These are phyloP conservation scores for Lecanoromycetidae sp. DNA, from an alignment of 2,329 filamentous ascomycete species.

Conservation along the genomic window DNA sequence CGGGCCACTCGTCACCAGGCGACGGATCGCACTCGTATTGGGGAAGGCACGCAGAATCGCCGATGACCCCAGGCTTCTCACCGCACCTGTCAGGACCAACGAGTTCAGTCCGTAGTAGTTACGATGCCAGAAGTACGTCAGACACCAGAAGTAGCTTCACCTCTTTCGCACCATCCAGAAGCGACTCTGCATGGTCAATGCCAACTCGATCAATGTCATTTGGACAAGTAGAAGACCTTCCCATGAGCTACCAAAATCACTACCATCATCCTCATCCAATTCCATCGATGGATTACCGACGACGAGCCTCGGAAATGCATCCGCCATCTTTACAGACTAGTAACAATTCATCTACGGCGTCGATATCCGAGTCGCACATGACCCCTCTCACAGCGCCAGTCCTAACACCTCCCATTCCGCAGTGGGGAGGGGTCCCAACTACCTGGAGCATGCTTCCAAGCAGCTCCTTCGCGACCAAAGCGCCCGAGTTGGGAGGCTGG, in stretches of 20 bases:
- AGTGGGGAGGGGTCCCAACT: constrained; percentile 10
- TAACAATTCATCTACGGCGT: constrained; percentile 15
- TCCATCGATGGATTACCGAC: constrained; percentile 11
- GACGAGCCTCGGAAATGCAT: constrained; percentile 16
- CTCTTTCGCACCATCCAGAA: constrained; percentile 12
- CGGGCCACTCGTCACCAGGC: constrained; percentile 16
- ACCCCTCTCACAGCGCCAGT: constrained; percentile 15
- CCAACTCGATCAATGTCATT: constrained; percentile 17
- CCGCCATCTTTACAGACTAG: constrained; percentile 18
- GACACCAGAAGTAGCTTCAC: constrained; percentile 15
- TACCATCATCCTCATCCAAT: constrained; percentile 9
- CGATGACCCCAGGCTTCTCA: constrained; percentile 17
- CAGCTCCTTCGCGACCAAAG: constrained; percentile 14
- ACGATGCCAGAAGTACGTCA: constrained; percentile 7
- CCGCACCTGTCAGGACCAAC: constrained; percentile 15
- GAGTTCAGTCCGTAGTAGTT: constrained; percentile 11
- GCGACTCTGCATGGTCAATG: constrained; percentile 14
- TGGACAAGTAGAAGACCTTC: constrained; percentile 16
- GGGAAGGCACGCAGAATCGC: constrained; percentile 16
- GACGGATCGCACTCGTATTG: constrained; percentile 16
- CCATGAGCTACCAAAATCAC: constrained; percentile 10
- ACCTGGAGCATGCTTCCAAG: constrained; percentile 14
- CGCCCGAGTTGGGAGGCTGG: constrained; percentile 16
- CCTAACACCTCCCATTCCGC: constrained; percentile 13
- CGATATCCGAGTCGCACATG: constrained; percentile 13